phyloP scores from a whole-genome alignment of 2,329 filamentous ascomycete species.

The Fusarium floridanum region DNA sequence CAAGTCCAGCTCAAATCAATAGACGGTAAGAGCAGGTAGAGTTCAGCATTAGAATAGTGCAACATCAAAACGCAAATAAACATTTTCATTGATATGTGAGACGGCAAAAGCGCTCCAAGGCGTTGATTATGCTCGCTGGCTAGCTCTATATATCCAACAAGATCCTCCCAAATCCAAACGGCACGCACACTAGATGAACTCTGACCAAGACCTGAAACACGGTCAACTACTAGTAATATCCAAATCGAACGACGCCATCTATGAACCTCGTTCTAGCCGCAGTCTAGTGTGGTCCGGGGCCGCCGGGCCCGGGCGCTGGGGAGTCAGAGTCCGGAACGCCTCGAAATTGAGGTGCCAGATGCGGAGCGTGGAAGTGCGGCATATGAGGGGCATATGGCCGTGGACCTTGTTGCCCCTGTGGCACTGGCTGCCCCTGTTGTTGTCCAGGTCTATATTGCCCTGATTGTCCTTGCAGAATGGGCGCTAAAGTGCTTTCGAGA shows the following conservation, averaged over 20 bases:
- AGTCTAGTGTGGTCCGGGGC: slow-evolving; percentile 11
- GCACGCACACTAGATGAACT: slow-evolving; percentile 1
- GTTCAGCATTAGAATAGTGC: neutral
- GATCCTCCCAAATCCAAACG: neutral
- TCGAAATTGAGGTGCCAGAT: slow-evolving; percentile 41
- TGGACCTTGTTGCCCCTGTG: slow-evolving; percentile 26
- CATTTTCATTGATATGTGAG: neutral
- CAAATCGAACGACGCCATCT: slow-evolving; percentile 6
- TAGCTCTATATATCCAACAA: neutral
- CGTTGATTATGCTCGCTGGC: neutral
- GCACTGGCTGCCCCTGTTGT: neutral
- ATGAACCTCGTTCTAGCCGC: neutral
- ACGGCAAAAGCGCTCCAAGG: neutral
- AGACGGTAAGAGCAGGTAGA: neutral
- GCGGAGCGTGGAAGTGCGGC: slow-evolving; percentile 36
- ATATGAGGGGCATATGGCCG: slow-evolving; percentile 24
- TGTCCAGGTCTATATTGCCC: slow-evolving; percentile 26
- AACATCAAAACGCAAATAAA: neutral
- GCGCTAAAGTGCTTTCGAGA: slow-evolving; percentile 51
- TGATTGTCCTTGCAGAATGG: slow-evolving; percentile 45
- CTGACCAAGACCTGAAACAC: neutral
- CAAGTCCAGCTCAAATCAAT: neutral
- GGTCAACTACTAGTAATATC: neutral
- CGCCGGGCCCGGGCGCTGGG: slow-evolving; percentile 21
- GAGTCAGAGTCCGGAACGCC: slow-evolving; percentile 22